Conservation (phyloP, 164 flowering plant genomes). For the Aristolochia fimbriata region DNA sequence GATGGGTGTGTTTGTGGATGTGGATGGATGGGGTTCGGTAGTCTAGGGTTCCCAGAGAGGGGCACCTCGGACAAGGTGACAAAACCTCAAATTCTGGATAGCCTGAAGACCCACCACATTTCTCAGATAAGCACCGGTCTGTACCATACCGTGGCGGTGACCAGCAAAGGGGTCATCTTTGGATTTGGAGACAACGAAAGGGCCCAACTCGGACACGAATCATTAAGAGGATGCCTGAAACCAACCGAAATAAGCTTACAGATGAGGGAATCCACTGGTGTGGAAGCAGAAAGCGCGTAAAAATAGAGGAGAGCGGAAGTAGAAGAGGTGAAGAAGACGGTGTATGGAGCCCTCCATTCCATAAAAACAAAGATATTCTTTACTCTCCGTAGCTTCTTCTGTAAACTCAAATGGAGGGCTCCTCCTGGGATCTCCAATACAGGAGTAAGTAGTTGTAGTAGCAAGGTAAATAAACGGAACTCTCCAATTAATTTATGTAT, state of each 20-base stretch:
- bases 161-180: slow-evolving; percentile 50
- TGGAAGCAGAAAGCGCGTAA: no score
- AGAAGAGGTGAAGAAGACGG: no score
- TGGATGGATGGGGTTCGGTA: slow-evolving; percentile 94
- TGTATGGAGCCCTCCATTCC: no score
- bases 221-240: slow-evolving; percentile 58
- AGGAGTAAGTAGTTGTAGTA: no score
- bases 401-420: no score
- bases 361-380: no score
- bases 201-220: slow-evolving; percentile 82
- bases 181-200: slow-evolving; percentile 96
- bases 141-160: slow-evolving; percentile 75
- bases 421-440: no score
- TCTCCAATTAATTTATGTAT: no score
- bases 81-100: slow-evolving; percentile 56
- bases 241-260: slow-evolving; percentile 63
- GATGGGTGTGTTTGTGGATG: slow-evolving; percentile 67
- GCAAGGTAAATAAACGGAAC: no score
- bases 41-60: slow-evolving; percentile 77
- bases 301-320: no score
- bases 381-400: no score
- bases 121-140: slow-evolving; percentile 88
- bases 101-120: slow-evolving; percentile 55
- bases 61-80: slow-evolving; percentile 63
- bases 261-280: background rate